Evolutionary conservation across 1,284 basidiomycete genomes (phyloP), one percentile per base, ranked within the genome.

Genomic region (Ceratobasidium sp.): DNA sequence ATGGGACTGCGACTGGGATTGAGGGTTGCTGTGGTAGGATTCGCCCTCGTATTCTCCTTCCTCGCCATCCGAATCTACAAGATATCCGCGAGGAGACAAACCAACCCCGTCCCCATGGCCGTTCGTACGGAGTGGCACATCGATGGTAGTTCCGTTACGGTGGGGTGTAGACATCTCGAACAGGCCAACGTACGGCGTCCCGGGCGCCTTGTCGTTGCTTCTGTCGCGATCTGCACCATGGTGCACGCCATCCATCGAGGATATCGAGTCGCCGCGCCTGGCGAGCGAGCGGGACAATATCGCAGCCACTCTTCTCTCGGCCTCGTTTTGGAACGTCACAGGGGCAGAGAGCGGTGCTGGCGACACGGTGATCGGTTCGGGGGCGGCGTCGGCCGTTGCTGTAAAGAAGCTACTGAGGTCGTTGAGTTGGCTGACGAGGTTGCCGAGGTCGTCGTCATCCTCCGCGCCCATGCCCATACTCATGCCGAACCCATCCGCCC

Each of bases 371-470:
- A 71, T 71, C 5, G 69, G 69, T n/a, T 71, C 69, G 37, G 76
- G 77, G 0, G 62, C 57, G 34, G 81, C 80, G 44, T 82, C 78
- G 0, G 83, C 82, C 69, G 91, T 90, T 11, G 61, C 25, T 81
- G 93, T 92, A 87, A 96, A 96, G 87, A 94, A 97, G 78, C 90
- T 91, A 78, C 91, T 94, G 59, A 98, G 86, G 77, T 94, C 92
- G 81, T 97, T 93, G 57, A 97, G 87, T 78, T 95, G 93, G 80
- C 92, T 94, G 40, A 97, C 94, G 34, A 96, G 86, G 77, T 94
- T 93, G 5, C 93, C 92, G n/a, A 97, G 87, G 79, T 94, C 90
- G 69, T 91, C 90, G 51, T 90, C 88, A 37, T 86, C 80, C 9
- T 84, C 65, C 19, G 15, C 57, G 32, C 62, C 51, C 57, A 59